These are phyloP conservation scores for Aspergillus tanneri DNA, from an alignment of 2,329 filamentous ascomycete genomes.

Conservation along the genomic window DNA sequence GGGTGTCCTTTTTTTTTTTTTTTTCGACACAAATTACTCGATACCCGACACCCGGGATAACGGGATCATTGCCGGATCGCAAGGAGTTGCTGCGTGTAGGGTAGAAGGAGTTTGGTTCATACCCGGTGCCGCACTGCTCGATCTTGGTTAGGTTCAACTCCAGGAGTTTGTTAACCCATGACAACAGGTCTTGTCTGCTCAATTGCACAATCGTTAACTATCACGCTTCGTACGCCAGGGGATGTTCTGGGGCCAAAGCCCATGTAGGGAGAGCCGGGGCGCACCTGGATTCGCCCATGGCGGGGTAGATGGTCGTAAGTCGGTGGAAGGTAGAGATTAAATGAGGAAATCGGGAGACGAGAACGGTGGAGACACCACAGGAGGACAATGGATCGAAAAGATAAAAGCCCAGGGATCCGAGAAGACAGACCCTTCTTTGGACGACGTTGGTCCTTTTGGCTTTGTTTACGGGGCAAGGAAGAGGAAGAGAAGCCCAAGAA, in stretches of 20 bases:
- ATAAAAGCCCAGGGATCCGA: conserved; percentile 7
- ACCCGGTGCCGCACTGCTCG: conserved; percentile 99
- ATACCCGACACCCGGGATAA: background rate
- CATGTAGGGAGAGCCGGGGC: conserved; percentile 24
- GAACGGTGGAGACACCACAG: background rate
- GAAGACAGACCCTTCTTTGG: conserved; percentile 1
- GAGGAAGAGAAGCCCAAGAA: conserved; percentile 15
- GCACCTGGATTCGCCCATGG: conserved; percentile 66
- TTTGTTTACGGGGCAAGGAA: conserved; percentile 19
- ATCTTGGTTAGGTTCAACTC: conserved; percentile 98
- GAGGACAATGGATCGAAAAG: background rate
- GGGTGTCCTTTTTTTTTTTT: too few species aligned
- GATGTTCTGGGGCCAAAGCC: conserved; percentile 12
- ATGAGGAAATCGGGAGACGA: conserved; percentile 1
- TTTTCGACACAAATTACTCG: too few species aligned
- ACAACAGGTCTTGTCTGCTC: conserved; percentile 85
- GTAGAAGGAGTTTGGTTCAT: conserved; percentile 37
- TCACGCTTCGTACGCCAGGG: conserved; percentile 9
- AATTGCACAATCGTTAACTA: conserved; percentile 4
- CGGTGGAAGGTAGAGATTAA: conserved; percentile 5
- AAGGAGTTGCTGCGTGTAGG: background rate
- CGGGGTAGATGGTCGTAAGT: conserved; percentile 34
- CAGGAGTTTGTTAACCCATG: conserved; percentile 96
- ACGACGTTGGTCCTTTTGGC: background rate
- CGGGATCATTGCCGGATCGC: background rate